phyloP scores from a whole-genome alignment of 2,329 filamentous ascomycete genomes.

The Cladophialophora chaetospira region DNA sequence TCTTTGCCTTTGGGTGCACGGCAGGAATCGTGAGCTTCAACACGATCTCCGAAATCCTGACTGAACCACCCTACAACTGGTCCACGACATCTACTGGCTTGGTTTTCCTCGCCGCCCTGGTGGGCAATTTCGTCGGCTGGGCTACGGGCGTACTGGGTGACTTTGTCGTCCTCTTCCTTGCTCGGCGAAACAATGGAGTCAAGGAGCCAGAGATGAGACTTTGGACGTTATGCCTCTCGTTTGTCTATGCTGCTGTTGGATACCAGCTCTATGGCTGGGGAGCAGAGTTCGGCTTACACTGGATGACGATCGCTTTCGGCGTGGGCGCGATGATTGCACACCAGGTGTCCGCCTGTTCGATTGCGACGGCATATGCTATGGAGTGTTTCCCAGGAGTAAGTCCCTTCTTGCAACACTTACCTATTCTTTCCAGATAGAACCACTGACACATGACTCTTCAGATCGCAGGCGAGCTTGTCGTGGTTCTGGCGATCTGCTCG shows the following conservation, averaged over 20 bases:
- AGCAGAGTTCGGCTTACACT: conserved; percentile 29
- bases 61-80: conserved; percentile 36
- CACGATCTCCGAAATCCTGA: conserved; percentile 37
- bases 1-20: conserved; percentile 46
- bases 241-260: conserved; percentile 30
- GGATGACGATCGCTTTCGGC: conserved; percentile 40
- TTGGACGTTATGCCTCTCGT: conserved; percentile 36
- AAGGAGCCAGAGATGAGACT: conserved; percentile 35
- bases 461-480: conserved; percentile 43
- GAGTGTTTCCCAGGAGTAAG: conserved; percentile 43
- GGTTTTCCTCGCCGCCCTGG: conserved; percentile 35
- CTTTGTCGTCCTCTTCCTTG: conserved; percentile 30
- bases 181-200: conserved; percentile 31
- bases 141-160: conserved; percentile 33
- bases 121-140: conserved; percentile 33
- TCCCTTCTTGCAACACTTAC: neutral
- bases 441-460: conserved; percentile 17
- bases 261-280: conserved; percentile 20
- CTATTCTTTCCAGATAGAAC: conserved; percentile 3
- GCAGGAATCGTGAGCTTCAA: conserved; percentile 44
- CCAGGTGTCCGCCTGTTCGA: conserved; percentile 43
- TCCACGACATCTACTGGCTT: conserved; percentile 36
- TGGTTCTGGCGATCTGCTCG: conserved; percentile 42
- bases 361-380: conserved; percentile 47
- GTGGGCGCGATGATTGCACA: conserved; percentile 46